Base-by-base conservation (phyloP, 2,329 filamentous ascomycete genomes). In the Xylaria sp. region DNA sequence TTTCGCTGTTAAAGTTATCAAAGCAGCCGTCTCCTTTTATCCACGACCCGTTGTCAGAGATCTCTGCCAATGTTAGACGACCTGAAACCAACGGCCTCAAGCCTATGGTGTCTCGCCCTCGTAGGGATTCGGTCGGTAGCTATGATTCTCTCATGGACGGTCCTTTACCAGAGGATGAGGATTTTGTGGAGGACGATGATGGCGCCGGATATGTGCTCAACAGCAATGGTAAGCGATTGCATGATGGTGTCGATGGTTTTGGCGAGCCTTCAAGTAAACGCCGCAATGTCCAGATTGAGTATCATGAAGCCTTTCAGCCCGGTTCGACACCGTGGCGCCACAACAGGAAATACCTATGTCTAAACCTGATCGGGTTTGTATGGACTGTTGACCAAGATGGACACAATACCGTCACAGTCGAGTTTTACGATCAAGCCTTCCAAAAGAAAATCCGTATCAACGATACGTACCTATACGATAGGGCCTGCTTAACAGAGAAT, bases 341-440 rank as follows among this genome's bases (percentile, higher is more conserved):
- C 1, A 96, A 97, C 79, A 87, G 96, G 71, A 93, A 95, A 77
- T 97, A 99, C 77, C 86, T 99, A 0, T 97, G 93, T 76, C 87
- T 98, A 48, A 98, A 98, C 77, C 83, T 99, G 67, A 93, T 94
- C 61, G 96, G 97, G 0, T 96, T 97, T 76, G 93, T 98, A 8
- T 99, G 96, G 93, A 98, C 95, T 0, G 93, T 99, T 19, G 93
- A 97, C 74, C 96, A 99, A 80, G 94, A 98, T 76, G 92, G 92
- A 0, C 92, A 95, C 74, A 89, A 98, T 78, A 99, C 96, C 1
- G 91, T 99, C 11, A 98, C 94, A 0, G 94, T 98, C 1, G 96
- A 98, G 76, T 99, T 99, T 79, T 98, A 98, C 78, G 97, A 99
- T 79, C 92, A 94, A 67, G 94, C 97, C 73, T 90, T 92, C 67